A percentile compares a stretch with the other conserved stretches of the same genome.
phyloP scores from a whole-genome alignment of 805 yeast species.

The Lipomyces chichibuensis region DNA sequence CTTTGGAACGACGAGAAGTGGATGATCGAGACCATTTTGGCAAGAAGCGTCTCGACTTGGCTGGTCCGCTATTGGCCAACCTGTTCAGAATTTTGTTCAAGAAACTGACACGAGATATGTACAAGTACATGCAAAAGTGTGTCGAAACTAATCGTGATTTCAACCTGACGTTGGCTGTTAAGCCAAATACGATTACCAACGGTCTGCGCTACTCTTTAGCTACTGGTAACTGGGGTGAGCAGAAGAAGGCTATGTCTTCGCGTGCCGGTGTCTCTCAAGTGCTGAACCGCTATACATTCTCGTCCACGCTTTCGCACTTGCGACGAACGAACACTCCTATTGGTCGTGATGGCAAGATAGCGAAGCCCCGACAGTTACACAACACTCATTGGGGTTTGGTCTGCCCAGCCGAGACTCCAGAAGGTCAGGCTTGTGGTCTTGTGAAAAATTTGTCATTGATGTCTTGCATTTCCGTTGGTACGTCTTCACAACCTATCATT shows the following conservation, averaged over 20 bases:
- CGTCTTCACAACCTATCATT: conserved; percentile 92
- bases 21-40: conserved; percentile 99
- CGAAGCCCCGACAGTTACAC: conserved; percentile 98
- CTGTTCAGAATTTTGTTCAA: conserved; percentile 92
- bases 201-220: conserved; percentile 97
- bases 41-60: conserved; percentile 95
- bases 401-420: conserved; percentile 99
- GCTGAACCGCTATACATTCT: conserved; percentile 94
- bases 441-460: conserved; percentile 94
- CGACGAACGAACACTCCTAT: conserved; percentile 99
- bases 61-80: conserved; percentile 96
- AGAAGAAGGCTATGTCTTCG: conserved; percentile 97
- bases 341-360: conserved; percentile 98
- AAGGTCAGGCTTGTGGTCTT: conserved; percentile 99
- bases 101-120: conserved; percentile 93
- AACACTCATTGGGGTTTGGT: conserved; percentile 99
- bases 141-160: conserved; percentile 97
- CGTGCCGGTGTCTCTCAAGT: conserved; percentile 99
- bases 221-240: conserved; percentile 99
- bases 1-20: conserved; percentile 94
- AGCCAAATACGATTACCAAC: conserved; percentile 94
- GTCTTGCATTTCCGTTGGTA: conserved; percentile 98
- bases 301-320: conserved; percentile 97
- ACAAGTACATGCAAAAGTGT: conserved; percentile 98
- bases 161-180: conserved; percentile 93